phyloP scores from a whole-genome alignment of 2,329 filamentous ascomycete species.

The Cytospora paraplurivora region DNA sequence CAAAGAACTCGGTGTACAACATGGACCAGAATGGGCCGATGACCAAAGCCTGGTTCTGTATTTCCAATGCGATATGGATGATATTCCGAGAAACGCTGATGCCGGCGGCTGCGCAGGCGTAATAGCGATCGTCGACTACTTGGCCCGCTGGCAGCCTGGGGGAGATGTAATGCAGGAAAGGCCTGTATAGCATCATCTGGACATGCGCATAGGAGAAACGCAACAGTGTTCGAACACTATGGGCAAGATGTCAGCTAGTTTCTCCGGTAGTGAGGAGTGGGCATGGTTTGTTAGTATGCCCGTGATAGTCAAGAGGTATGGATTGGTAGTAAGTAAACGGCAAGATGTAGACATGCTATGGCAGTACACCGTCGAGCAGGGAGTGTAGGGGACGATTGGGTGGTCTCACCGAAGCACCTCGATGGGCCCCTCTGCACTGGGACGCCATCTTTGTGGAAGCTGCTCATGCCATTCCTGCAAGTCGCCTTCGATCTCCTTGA shows the following conservation, averaged over 20 bases:
- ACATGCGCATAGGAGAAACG: constrained; percentile 81
- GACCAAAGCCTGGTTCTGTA: constrained; percentile 73
- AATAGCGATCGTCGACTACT: constrained; percentile 73
- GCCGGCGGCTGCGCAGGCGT: constrained; percentile 68
- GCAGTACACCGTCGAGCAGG: neutral
- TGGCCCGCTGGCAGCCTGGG: constrained; percentile 58
- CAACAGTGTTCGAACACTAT: constrained; percentile 70
- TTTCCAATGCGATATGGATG: constrained; percentile 77
- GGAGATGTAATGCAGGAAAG: constrained; percentile 82
- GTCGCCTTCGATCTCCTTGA: constrained; percentile 66
- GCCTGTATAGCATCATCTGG: constrained; percentile 79
- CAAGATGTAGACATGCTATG: neutral
- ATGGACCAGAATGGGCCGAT: constrained; percentile 86
- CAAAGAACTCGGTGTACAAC: constrained; percentile 81
- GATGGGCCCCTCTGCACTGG: constrained; percentile 73
- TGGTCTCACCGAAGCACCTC: constrained; percentile 72
- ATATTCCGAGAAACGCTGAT: constrained; percentile 71
- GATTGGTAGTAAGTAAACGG: neutral
- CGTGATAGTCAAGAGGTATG: neutral
- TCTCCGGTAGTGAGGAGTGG: neutral
- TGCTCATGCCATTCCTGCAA: constrained; percentile 65
- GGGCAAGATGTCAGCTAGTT: constrained; percentile 29
- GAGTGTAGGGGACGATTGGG: neutral
- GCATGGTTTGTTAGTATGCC: neutral
- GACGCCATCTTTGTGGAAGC: constrained; percentile 75